Evolutionary conservation across 1,139 yeast species (phyloP).

Genomic region (Pichia terricola): DNA sequence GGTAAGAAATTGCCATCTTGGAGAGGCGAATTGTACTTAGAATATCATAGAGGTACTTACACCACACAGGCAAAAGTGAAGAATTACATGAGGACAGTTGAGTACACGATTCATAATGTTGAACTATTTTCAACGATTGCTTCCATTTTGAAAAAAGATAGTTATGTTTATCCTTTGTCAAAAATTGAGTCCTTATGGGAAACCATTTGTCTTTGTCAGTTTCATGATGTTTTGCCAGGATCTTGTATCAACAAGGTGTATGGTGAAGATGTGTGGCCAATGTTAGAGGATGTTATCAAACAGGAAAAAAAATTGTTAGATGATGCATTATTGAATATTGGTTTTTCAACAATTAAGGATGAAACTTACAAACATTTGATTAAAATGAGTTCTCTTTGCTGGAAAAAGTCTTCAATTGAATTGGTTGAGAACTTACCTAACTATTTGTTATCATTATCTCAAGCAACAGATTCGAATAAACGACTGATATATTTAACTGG

Average conservation of each 20-base stretch:
- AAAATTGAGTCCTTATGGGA: slow-evolving; percentile 75
- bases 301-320: slow-evolving; percentile 44
- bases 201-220: slow-evolving; percentile 80
- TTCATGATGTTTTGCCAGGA: slow-evolving; percentile 96
- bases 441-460: slow-evolving; percentile 13
- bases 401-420: slow-evolving; percentile 53
- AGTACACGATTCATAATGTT: slow-evolving; percentile 70
- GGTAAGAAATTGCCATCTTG: slow-evolving; percentile 73
- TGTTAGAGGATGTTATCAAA: slow-evolving; percentile 50
- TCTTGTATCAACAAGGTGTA: slow-evolving; percentile 93
- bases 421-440: slow-evolving; percentile 25
- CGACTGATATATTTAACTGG: slow-evolving; percentile 15
- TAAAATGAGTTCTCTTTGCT: slow-evolving; percentile 55
- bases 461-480: slow-evolving; percentile 8
- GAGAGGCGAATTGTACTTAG: slow-evolving; percentile 90
- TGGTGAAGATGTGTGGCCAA: slow-evolving; percentile 80
- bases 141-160: slow-evolving; percentile 37
- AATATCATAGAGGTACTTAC: slow-evolving; percentile 94
- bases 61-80: slow-evolving; percentile 88
- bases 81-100: slow-evolving; percentile 70
- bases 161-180: slow-evolving; percentile 60
- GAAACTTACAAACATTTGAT: slow-evolving; percentile 10
- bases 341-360: slow-evolving; percentile 8
- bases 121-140: slow-evolving; percentile 76
- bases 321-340: slow-evolving; percentile 39